phyloP scores from a whole-genome alignment of 768 basidiomycete species.

The Mycena crocata region DNA sequence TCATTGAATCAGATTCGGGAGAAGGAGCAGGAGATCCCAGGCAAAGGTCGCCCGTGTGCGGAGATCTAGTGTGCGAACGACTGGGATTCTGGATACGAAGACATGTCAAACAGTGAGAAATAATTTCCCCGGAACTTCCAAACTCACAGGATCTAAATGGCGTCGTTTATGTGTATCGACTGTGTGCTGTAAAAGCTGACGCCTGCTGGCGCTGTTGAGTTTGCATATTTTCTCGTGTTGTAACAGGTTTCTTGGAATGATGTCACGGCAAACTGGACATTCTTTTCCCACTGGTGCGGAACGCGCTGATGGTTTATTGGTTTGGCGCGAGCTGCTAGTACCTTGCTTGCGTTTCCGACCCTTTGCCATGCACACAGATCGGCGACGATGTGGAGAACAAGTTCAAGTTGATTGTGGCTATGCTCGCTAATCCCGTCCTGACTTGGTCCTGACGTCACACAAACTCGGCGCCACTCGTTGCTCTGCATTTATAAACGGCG shows the following conservation, averaged over 20 bases:
- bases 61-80: too few relatives aligned
- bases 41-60: conserved; percentile 8
- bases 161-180: not conserved
- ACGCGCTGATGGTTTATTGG: not conserved
- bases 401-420: too few relatives aligned
- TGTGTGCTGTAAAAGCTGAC: not conserved
- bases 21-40: not conserved
- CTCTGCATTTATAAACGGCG: conserved; percentile 6
- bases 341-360: conserved; percentile 11
- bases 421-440: too few relatives aligned
- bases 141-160: not conserved
- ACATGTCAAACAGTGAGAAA: not conserved
- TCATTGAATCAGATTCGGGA: not conserved
- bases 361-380: too few relatives aligned
- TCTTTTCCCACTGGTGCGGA: not conserved
- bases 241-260: conserved; percentile 2
- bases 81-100: not conserved
- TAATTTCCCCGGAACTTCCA: too few relatives aligned
- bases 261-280: conserved; percentile 14
- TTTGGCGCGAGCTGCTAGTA: not conserved
- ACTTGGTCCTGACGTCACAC: too few relatives aligned
- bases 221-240: conserved; percentile 20
- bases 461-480: too few relatives aligned
- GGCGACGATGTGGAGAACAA: too few relatives aligned
- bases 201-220: not conserved